Evolutionary conservation across 306 rosid genomes (phyloP).

Genomic region (Senna tora): DNA sequence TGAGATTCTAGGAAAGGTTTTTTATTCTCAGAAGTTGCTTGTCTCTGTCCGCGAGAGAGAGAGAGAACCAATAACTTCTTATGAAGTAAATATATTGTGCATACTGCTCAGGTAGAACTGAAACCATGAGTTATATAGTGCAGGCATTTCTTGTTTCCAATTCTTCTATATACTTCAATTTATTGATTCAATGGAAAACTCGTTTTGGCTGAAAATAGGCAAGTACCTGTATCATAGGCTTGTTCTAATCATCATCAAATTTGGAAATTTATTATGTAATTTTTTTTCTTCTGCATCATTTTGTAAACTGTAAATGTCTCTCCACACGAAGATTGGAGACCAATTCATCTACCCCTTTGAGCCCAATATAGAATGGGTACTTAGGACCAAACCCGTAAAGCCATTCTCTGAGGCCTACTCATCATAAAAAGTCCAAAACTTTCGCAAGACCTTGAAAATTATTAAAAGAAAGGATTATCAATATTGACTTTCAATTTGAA

Average conservation of each 20-base stretch:
- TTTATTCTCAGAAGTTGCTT: slow-evolving; percentile 18
- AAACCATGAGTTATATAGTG: slow-evolving; percentile 29
- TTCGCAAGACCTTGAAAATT: no score
- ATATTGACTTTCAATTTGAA: no score
- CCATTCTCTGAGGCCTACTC: no score
- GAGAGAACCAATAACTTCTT: slow-evolving; percentile 33
- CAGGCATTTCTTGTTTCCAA: slow-evolving; percentile 33
- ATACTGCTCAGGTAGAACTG: slow-evolving; percentile 31
- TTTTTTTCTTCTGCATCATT: background rate
- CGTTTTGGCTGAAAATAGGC: slow-evolving; percentile 6
- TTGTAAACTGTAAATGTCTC: no score
- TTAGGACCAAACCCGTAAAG: no score
- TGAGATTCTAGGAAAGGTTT: slow-evolving; percentile 20
- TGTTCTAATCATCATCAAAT: background rate
- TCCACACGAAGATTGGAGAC: no score
- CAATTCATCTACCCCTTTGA: no score
- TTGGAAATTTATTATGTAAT: slow-evolving; percentile 1
- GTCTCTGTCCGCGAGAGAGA: slow-evolving; percentile 9
- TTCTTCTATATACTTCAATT: slow-evolving; percentile 22
- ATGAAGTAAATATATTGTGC: slow-evolving; percentile 31
- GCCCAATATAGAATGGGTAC: no score
- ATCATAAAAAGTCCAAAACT: no score
- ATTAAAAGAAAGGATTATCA: no score
- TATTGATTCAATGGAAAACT: slow-evolving; percentile 42
- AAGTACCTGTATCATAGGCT: background rate